Evolutionary conservation across 495 filamentous ascomycete species (phyloP).

Genomic region (Podospora anserina): DNA sequence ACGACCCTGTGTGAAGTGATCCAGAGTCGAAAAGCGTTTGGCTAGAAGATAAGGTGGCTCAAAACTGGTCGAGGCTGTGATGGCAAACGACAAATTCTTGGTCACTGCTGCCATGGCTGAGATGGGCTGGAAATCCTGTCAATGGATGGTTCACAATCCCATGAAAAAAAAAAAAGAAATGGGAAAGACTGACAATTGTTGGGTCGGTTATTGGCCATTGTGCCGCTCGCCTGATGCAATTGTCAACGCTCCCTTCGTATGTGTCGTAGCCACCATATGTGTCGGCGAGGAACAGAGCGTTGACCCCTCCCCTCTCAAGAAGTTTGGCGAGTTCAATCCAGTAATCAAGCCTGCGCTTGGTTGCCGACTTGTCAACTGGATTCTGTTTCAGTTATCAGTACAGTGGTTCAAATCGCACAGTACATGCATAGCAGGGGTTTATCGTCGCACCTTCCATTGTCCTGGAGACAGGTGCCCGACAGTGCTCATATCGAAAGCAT

Average conservation of each 20-base stretch:
- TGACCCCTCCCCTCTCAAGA: slow-evolving; percentile 57
- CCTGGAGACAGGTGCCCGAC: slow-evolving; percentile 44
- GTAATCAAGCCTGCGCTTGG: slow-evolving; percentile 55
- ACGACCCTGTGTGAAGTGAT: slow-evolving; percentile 58
- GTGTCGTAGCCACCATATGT: slow-evolving; percentile 57
- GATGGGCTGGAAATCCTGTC: slow-evolving; percentile 29
- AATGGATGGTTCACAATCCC: too few relatives aligned
- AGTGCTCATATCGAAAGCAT: slow-evolving; percentile 48
- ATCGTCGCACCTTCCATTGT: slow-evolving; percentile 45
- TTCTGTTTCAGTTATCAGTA: slow-evolving; percentile 36
- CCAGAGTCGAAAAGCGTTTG: slow-evolving; percentile 59
- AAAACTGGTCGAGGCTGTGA: slow-evolving; percentile 58
- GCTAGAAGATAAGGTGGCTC: slow-evolving; percentile 58
- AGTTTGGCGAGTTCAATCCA: slow-evolving; percentile 61
- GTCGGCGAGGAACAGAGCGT: slow-evolving; percentile 60
- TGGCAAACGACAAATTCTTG: slow-evolving; percentile 52
- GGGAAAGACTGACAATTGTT: slow-evolving; percentile 45
- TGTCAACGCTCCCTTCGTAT: slow-evolving; percentile 55
- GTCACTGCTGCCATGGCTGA: slow-evolving; percentile 57
- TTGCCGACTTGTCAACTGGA: slow-evolving; percentile 53
- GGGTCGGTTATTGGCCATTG: slow-evolving; percentile 58
- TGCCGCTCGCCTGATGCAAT: slow-evolving; percentile 43
- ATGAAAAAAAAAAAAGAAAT: neutral
- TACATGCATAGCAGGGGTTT: neutral
- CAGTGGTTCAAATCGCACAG: too few relatives aligned